A percentile compares a stretch with the other conserved stretches of the same genome.
phyloP scores from a whole-genome alignment of 208 protist genomes.

The Trypanosoma melophagium region DNA sequence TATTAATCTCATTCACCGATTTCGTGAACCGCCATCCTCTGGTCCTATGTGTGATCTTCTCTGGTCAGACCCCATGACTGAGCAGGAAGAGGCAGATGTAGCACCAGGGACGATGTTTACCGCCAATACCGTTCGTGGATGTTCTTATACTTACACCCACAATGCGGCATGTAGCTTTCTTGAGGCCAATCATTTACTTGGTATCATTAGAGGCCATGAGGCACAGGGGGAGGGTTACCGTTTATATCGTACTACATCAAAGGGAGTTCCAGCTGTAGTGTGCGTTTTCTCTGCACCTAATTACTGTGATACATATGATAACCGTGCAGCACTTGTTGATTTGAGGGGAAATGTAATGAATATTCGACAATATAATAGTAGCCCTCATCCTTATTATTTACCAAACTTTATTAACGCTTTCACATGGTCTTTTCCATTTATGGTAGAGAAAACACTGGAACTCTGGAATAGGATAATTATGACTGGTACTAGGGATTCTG shows the following conservation, averaged over 20 bases:
- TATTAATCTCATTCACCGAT: conserved; percentile 93
- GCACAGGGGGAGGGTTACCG: conserved; percentile 91
- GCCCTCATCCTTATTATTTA: conserved; percentile 96
- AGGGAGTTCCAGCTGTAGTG: conserved; percentile 95
- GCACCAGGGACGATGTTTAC: conserved; percentile 45
- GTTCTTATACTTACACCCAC: conserved; percentile 88
- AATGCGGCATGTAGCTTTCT: conserved; percentile 91
- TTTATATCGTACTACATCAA: conserved; percentile 91
- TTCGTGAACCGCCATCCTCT: conserved; percentile 90
- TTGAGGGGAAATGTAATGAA: conserved; percentile 96
- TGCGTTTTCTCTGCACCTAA: conserved; percentile 97
- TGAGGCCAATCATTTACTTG: conserved; percentile 92
- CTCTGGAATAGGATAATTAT: conserved; percentile 86
- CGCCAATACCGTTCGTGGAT: conserved; percentile 80
- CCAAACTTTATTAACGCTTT: conserved; percentile 98
- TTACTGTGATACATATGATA: conserved; percentile 55
- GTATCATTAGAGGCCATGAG: conserved; percentile 97
- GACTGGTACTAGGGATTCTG: conserved; percentile 65
- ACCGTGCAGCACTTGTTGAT: conserved; percentile 92
- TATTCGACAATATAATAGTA: conserved; percentile 96
- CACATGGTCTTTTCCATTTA: conserved; percentile 96
- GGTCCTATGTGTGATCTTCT: conserved; percentile 95
- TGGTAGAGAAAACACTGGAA: conserved; percentile 94
- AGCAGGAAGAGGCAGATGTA: conserved; percentile 59
- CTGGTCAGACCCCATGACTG: conserved; percentile 94